Evolutionary conservation across 176 grass and related monocot species (phyloP).

Genomic region (Oryza punctata): DNA sequence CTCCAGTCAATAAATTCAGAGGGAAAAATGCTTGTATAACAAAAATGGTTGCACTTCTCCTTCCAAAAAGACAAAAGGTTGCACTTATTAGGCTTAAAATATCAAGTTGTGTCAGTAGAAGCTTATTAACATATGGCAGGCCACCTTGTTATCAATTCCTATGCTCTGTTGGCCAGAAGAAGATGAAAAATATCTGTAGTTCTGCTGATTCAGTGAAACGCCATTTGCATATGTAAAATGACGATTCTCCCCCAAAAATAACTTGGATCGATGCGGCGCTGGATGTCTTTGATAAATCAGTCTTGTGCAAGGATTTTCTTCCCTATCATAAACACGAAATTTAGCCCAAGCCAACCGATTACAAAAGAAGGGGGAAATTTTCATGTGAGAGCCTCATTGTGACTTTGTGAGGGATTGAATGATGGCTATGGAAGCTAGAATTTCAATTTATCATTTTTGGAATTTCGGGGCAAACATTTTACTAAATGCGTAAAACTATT

Average conservation of each 20-base stretch:
- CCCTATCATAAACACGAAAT: slow-evolving; percentile 38
- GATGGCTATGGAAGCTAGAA: background rate
- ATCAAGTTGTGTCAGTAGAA: background rate
- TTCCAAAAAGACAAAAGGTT: background rate
- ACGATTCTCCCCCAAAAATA: background rate
- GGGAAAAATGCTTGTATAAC: background rate
- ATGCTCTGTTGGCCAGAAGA: slow-evolving; percentile 22
- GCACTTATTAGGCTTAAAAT: background rate
- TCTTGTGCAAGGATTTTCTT: slow-evolving; percentile 33
- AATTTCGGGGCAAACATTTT: background rate
- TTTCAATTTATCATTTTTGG: background rate
- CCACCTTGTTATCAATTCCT: slow-evolving; percentile 48
- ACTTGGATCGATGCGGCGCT: slow-evolving; percentile 12
- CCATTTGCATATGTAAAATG: background rate
- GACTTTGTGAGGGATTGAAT: background rate
- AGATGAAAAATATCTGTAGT: slow-evolving; percentile 50
- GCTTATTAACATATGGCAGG: background rate
- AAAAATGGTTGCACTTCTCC: background rate
- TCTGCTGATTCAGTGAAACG: slow-evolving; percentile 34
- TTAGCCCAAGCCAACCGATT: background rate
- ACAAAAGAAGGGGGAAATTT: background rate
- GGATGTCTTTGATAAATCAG: slow-evolving; percentile 22
- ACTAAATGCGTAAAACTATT: background rate
- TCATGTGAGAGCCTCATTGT: background rate
- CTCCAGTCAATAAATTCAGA: background rate